Percentiles rank a stretch among this genome's conserved stretches.
Conservation (phyloP, 2,329 filamentous ascomycete genomes). For the Stemphylium vesicarium region DNA sequence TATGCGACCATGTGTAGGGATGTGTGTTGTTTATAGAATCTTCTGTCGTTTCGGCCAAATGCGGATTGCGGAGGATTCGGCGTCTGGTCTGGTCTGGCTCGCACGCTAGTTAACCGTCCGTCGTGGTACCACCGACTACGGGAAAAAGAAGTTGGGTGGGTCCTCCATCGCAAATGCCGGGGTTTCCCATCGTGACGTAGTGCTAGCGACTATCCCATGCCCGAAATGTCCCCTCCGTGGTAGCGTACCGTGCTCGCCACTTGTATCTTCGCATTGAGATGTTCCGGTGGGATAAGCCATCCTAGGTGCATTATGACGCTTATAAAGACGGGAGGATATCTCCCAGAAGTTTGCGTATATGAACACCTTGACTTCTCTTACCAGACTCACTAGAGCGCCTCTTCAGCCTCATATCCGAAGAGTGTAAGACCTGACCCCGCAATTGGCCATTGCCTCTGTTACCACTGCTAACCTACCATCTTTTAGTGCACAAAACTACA, state of each 20-base stretch:
- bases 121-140: conserved; percentile 6
- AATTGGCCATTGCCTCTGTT: neutral
- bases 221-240: neutral
- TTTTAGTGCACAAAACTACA: neutral
- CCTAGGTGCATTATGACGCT: conserved; percentile 13
- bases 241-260: conserved; percentile 11
- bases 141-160: too few relatives aligned
- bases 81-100: conserved; percentile 1
- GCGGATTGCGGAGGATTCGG: conserved; percentile 5
- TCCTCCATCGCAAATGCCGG: conserved; percentile 1
- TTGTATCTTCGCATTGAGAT: conserved; percentile 12
- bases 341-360: neutral
- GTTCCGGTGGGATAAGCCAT: conserved; percentile 15
- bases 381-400: neutral
- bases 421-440: conserved; percentile 4
- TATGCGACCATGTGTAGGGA: conserved; percentile 38
- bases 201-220: conserved; percentile 13
- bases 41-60: neutral
- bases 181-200: conserved; percentile 28
- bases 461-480: neutral
- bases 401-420: neutral
- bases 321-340: conserved; percentile 10
- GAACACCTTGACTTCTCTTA: neutral
- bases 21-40: neutral
- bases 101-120: conserved; percentile 13